phyloP scores from a whole-genome alignment of 2,329 filamentous ascomycete genomes.

The Botrytis medusae region DNA sequence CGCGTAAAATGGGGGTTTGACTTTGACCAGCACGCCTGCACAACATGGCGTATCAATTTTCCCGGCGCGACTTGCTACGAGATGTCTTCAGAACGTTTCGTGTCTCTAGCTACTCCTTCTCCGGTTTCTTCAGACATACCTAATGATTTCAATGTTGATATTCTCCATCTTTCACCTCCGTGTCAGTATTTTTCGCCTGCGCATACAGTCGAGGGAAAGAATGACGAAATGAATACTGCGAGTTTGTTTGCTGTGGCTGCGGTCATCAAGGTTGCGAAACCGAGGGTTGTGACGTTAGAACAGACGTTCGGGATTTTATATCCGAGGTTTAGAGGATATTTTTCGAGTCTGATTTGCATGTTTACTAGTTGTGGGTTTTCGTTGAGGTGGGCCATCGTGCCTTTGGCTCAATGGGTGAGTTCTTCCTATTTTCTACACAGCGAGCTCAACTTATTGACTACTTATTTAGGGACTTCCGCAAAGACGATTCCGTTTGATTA shows the following conservation, averaged over 20 bases:
- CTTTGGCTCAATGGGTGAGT: slow-evolving; percentile 48
- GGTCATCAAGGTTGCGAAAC: slow-evolving; percentile 58
- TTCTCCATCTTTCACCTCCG: slow-evolving; percentile 74
- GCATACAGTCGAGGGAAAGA: slow-evolving; percentile 58
- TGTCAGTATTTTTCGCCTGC: slow-evolving; percentile 76
- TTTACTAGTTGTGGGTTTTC: slow-evolving; percentile 68
- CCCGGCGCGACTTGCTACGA: slow-evolving; percentile 47
- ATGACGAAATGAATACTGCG: slow-evolving; percentile 68
- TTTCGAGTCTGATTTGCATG: slow-evolving; percentile 60
- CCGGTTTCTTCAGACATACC: background rate
- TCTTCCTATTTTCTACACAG: background rate
- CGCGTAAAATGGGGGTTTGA: slow-evolving; percentile 64
- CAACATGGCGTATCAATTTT: slow-evolving; percentile 35
- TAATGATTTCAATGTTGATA: slow-evolving; percentile 54
- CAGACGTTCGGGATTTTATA: slow-evolving; percentile 70
- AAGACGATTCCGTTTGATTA: slow-evolving; percentile 47
- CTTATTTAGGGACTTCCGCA: slow-evolving; percentile 31
- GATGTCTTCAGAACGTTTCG: slow-evolving; percentile 51
- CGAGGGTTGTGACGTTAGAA: slow-evolving; percentile 73
- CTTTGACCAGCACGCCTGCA: slow-evolving; percentile 41
- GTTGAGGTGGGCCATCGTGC: slow-evolving; percentile 64
- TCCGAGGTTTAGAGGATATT: slow-evolving; percentile 53
- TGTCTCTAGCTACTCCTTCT: slow-evolving; percentile 36
- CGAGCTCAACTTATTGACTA: background rate
- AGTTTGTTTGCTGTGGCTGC: slow-evolving; percentile 54